phyloP scores from a whole-genome alignment of 2,329 filamentous ascomycete species.

The Neospermospora avenae region DNA sequence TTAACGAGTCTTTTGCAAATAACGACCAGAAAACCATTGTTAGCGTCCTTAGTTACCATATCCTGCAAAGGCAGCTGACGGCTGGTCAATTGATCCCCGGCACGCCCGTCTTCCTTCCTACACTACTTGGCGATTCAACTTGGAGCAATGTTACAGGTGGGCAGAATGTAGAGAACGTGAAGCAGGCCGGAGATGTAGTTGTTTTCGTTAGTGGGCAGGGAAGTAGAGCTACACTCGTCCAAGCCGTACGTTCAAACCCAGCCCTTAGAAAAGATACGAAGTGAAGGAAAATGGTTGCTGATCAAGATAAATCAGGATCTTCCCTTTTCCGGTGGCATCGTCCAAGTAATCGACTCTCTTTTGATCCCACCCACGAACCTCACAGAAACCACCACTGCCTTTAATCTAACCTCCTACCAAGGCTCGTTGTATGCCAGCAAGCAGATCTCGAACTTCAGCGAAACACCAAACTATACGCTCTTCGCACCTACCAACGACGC shows the following conservation, averaged over 20 bases:
- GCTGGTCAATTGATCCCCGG: constrained; percentile 32
- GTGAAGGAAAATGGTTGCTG: not conserved
- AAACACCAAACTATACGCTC: constrained; percentile 50
- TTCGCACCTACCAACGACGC: constrained; percentile 37
- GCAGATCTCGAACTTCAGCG: constrained; percentile 37
- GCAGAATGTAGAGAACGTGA: constrained; percentile 43
- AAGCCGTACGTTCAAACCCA: constrained; percentile 27
- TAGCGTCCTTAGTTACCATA: constrained; percentile 37
- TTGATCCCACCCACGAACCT: constrained; percentile 45
- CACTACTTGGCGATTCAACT: constrained; percentile 40
- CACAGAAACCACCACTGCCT: constrained; percentile 37
- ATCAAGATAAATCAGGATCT: constrained; percentile 41
- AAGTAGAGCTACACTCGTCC: constrained; percentile 41
- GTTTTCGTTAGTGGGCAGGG: constrained; percentile 42
- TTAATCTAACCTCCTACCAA: constrained; percentile 39
- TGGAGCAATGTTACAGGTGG: constrained; percentile 50
- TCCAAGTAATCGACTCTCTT: constrained; percentile 52
- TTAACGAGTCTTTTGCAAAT: constrained; percentile 30
- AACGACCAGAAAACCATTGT: constrained; percentile 39
- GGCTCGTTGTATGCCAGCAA: constrained; percentile 36
- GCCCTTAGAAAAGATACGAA: not conserved
- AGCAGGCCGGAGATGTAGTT: constrained; percentile 42
- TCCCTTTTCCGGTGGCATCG: constrained; percentile 45
- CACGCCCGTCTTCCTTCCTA: constrained; percentile 41
- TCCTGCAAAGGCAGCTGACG: constrained; percentile 34